phyloP scores from a whole-genome alignment of 768 basidiomycete species.

The Russula virescens region DNA sequence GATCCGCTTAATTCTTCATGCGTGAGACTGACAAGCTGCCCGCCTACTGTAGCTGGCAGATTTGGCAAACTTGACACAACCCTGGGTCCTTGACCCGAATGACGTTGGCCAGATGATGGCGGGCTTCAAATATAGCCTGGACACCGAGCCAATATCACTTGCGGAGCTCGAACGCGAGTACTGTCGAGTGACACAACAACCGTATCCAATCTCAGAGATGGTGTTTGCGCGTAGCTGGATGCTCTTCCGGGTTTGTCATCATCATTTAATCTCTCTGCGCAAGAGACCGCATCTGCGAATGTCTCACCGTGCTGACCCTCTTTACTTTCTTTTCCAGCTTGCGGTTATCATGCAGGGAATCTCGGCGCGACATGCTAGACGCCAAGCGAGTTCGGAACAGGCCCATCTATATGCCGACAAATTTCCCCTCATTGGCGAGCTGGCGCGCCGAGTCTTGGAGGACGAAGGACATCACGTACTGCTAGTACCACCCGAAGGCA shows the following conservation, averaged over 20 bases:
- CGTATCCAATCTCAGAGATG: constrained; percentile 77
- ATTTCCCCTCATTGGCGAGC: constrained; percentile 57
- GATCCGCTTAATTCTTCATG: too few relatives aligned
- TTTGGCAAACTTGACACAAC: constrained; percentile 82
- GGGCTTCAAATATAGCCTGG: constrained; percentile 53
- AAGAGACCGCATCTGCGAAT: too few relatives aligned
- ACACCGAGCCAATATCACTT: constrained; percentile 54
- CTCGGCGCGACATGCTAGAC: constrained; percentile 75
- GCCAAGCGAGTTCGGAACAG: constrained; percentile 84
- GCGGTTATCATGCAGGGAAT: constrained; percentile 87
- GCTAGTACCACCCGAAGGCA: constrained; percentile 9
- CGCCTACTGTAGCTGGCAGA: constrained; percentile 64
- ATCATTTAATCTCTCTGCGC: background rate
- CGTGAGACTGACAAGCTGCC: background rate
- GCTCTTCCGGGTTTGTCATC: constrained; percentile 59
- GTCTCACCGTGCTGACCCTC: background rate
- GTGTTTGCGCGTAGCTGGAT: constrained; percentile 81
- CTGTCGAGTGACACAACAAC: constrained; percentile 55
- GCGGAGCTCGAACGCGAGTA: constrained; percentile 80
- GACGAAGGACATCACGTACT: constrained; percentile 38
- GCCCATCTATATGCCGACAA: constrained; percentile 43
- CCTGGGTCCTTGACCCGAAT: constrained; percentile 59
- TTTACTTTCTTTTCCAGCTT: constrained; percentile 40
- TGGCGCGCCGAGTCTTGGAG: constrained; percentile 57
- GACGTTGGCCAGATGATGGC: constrained; percentile 32